Base-by-base conservation (phyloP, 768 basidiomycete genomes). In the Tephrocybe sp. region DNA sequence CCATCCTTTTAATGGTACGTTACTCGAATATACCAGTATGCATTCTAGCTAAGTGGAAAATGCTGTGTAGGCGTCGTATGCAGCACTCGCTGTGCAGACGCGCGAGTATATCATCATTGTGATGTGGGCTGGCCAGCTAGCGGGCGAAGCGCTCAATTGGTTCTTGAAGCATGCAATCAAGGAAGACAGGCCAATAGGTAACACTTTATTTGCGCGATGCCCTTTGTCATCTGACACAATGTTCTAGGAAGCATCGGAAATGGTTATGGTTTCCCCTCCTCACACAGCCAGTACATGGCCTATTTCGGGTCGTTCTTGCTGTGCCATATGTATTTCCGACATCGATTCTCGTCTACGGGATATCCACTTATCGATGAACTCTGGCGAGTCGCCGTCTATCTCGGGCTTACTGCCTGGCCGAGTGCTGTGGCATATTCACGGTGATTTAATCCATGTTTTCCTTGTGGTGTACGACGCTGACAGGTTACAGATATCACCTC, bases 271-370 rank as follows among this genome's bases (percentile, higher is more conserved):
- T 93, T 93, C 59, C 91, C 91, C 0, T 92, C 90, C 0, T 91
- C 89, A 12, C 91, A 93, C 62, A 90, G 88, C 66, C 91, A 93
- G 67, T 91, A 86, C 65, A 92, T 93, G 91, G 91, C 83, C 14
- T 93, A 88, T 68, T 93, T 93, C 57, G 75, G 85, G 4, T 74
- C 88, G 0, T 93, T 93, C 66, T 65, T 93, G 38, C 62, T 84
- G 37, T 82, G 86, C 61, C 91, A 93, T 68, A 62, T 93, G 43
- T 79, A 78, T 56, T 84, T 83, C 56, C 80, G 82, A 30, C 89
- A 92, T 59, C 75, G 77, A 3, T 90, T 88, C 57, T 50, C 73
- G 2, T 67, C 80, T 2, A 81, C 79, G 1, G 86, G 86, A 6
- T 74, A 48, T 23, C 45, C 51, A 9, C 15, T 78, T 10, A 53